These are phyloP conservation scores for Steccherinum ochraceum DNA, from an alignment of 768 basidiomycete genomes.

Conservation along the genomic window DNA sequence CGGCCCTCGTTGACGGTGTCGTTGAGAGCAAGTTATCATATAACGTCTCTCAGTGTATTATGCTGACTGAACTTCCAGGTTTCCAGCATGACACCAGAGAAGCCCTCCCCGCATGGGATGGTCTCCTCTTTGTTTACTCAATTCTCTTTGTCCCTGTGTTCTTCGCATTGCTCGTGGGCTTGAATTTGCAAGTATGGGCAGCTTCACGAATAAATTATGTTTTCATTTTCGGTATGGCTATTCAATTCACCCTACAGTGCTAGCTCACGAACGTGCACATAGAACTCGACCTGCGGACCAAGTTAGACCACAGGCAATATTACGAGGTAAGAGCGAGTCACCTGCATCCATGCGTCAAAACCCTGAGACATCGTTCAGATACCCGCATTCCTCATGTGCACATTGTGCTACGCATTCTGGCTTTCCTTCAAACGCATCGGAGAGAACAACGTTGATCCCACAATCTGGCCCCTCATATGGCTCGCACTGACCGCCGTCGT, in stretches of 20 bases:
- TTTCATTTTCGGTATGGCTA: slow-evolving; percentile 81
- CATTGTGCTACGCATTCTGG: slow-evolving; percentile 78
- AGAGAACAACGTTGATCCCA: slow-evolving; percentile 46
- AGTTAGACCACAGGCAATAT: slow-evolving; percentile 75
- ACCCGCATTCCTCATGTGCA: slow-evolving; percentile 71
- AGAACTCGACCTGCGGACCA: slow-evolving; percentile 69
- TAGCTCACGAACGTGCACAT: neutral
- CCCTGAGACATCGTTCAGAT: slow-evolving; percentile 41
- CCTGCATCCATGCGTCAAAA: neutral
- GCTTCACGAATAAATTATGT: slow-evolving; percentile 79
- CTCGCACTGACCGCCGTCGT: slow-evolving; percentile 52
- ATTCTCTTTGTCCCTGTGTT: slow-evolving; percentile 67
- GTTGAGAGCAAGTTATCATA: slow-evolving; percentile 48
- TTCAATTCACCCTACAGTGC: neutral
- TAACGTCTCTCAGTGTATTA: neutral
- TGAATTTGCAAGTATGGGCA: slow-evolving; percentile 81
- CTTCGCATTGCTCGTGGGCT: slow-evolving; percentile 69
- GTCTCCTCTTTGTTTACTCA: slow-evolving; percentile 73
- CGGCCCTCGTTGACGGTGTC: slow-evolving; percentile 59
- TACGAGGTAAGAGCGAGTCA: slow-evolving; percentile 40
- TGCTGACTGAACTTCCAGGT: slow-evolving; percentile 30
- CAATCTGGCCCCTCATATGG: slow-evolving; percentile 81
- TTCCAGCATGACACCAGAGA: slow-evolving; percentile 45
- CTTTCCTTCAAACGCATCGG: slow-evolving; percentile 71
- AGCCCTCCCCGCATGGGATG: slow-evolving; percentile 62